Base-by-base conservation (phyloP, 2,329 filamentous ascomycete genomes). In the Alternaria dauci region DNA sequence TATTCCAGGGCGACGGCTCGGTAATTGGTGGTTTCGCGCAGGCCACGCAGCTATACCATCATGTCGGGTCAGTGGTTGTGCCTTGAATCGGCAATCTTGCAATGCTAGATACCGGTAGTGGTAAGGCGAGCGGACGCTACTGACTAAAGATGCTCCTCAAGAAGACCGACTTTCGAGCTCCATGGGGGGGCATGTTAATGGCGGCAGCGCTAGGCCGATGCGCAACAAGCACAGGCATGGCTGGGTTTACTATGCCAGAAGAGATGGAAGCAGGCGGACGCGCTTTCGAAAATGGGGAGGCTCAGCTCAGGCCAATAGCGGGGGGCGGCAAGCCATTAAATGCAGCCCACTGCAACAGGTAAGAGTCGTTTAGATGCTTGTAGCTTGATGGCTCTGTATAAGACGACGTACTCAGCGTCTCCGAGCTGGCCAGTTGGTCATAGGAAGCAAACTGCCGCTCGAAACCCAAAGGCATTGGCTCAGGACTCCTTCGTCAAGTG, bases 261-360 rank as follows among this genome's bases (percentile, higher is more conserved):
- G 59, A 57, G 68, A 72, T 56, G 65, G 55, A 69, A 67, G 67
- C 67, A 70, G 55, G 60, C 56, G 62, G 66, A 56, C 55, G 58
- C 53, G 50, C 59, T 58, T 68, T 68, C 69, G 63, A 66, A 74
- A 75, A 64, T 58, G 71, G 32, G 55, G 72, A 70, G 69, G 72
- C 53, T 60, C 66, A 65, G 68, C 66, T 66, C 62, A 72, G 66
- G 68, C 74, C 70, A 74, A 75, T 72, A 66, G 71, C 66, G 70
- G 71, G 68, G 60, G 74, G 73, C 73, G 71, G 70, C 62, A 66
- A 66, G 71, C 70, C 71, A 46, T 70, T 54, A 59, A 59, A 60
- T 39, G 76, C 76, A 77, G 70, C 62, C 59, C 44, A 47, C 61
- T 63, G 71, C 71, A 71, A 76, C 59, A 58, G 76, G 74, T 68